Evolutionary conservation across 1,139 yeast genomes (phyloP).

Genomic region (Suhomyces panamericanus): DNA sequence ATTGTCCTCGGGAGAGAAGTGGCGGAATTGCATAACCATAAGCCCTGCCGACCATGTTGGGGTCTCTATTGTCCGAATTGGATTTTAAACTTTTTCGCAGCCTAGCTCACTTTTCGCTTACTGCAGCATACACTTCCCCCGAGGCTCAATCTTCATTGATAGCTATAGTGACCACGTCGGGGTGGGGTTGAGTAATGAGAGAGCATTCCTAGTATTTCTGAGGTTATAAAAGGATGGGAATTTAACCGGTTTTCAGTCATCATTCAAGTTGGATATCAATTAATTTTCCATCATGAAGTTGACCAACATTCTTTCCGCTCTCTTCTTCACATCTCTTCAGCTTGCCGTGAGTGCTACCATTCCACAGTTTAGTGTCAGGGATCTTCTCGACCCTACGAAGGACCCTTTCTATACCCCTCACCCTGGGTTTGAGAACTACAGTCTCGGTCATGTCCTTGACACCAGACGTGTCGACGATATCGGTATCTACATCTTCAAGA

Average conservation of each 20-base stretch:
- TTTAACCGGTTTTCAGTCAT: background rate
- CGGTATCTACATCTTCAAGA: conserved; percentile 8
- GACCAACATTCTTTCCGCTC: background rate
- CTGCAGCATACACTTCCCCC: no score
- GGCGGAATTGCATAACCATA: no score
- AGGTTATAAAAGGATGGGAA: background rate
- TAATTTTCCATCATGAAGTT: background rate
- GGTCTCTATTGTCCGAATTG: no score
- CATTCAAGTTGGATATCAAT: background rate
- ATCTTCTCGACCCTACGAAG: conserved; percentile 4
- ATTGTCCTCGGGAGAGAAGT: no score
- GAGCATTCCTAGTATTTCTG: no score
- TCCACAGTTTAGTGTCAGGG: background rate
- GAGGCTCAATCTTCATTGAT: no score
- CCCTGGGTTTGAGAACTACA: conserved; percentile 23
- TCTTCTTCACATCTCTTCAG: background rate
- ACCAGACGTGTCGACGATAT: conserved; percentile 17
- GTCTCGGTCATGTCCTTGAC: conserved; percentile 29
- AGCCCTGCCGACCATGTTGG: no score
- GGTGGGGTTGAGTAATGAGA: no score
- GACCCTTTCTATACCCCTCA: conserved; percentile 34
- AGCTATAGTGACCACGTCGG: no score
- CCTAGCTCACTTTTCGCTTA: no score
- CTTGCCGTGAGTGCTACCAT: background rate
- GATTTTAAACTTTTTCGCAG: no score